phyloP scores from a whole-genome alignment of 495 filamentous ascomycete species.

The Extremus antarcticus region DNA sequence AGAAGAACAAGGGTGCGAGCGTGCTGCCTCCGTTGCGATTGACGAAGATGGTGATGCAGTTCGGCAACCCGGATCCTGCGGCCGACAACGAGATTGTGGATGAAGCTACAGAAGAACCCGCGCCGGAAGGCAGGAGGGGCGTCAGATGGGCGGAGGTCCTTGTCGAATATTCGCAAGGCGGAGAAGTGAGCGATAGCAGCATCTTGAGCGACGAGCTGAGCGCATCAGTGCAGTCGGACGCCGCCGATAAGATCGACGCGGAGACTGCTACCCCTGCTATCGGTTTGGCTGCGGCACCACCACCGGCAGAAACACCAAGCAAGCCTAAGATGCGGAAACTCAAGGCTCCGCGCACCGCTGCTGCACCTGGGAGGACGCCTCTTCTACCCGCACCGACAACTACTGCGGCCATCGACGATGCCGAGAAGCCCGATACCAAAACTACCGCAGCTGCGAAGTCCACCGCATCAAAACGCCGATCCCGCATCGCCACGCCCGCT shows the following conservation, averaged over 20 bases:
- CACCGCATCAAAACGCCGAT: slow-evolving; percentile 6
- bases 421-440: too few relatives aligned
- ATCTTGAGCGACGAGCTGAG: slow-evolving; percentile 5
- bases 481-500: slow-evolving; percentile 19
- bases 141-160: slow-evolving; percentile 17
- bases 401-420: not conserved
- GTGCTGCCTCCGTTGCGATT: slow-evolving; percentile 39
- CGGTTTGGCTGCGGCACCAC: not conserved
- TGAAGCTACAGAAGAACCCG: not conserved
- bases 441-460: not conserved
- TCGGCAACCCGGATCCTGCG: not conserved
- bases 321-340: slow-evolving; percentile 16
- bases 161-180: slow-evolving; percentile 6
- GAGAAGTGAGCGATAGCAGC: not conserved
- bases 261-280: not conserved
- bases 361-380: not conserved
- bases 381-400: not conserved
- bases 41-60: slow-evolving; percentile 31
- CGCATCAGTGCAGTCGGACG: not conserved
- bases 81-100: not conserved
- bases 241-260: not conserved
- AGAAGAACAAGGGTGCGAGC: slow-evolving; percentile 45
- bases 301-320: slow-evolving; percentile 15
- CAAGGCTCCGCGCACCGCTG: slow-evolving; percentile 2
- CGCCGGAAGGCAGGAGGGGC: not conserved